Evolutionary conservation across 768 basidiomycete genomes (phyloP).

Genomic region (Trametes gibbosa): DNA sequence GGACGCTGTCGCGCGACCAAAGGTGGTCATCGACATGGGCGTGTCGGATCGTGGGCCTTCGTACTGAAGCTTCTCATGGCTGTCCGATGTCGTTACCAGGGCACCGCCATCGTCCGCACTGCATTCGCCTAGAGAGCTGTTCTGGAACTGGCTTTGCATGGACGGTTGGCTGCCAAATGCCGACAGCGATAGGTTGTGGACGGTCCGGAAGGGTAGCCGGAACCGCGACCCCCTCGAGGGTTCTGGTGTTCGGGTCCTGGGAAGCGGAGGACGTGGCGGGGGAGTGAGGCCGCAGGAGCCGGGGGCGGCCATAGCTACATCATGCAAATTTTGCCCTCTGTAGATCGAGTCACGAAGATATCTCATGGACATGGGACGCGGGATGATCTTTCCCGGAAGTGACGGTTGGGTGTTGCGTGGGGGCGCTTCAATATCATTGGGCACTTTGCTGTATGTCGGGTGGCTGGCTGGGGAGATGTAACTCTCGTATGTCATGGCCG

Average conservation of each 20-base stretch:
- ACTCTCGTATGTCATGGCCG: conserved; percentile 5
- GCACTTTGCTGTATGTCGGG: conserved; percentile 5
- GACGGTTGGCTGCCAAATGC: conserved; percentile 17
- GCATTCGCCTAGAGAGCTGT: background rate
- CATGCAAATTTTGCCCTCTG: background rate
- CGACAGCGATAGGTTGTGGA: conserved; percentile 20
- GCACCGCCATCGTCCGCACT: background rate
- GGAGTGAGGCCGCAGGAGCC: background rate
- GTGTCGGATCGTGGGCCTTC: conserved; percentile 5
- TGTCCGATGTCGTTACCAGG: background rate
- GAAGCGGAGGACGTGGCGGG: conserved; percentile 4
- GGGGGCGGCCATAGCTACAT: background rate
- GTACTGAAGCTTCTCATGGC: background rate
- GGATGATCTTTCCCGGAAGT: conserved; percentile 1
- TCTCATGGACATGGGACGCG: background rate
- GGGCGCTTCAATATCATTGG: background rate
- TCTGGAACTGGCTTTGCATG: background rate
- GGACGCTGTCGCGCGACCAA: background rate
- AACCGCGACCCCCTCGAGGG: background rate
- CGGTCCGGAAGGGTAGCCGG: background rate
- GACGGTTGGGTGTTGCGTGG: background rate
- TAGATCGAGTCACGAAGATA: background rate
- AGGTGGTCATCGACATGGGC: conserved; percentile 11
- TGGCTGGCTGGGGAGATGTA: conserved; percentile 2
- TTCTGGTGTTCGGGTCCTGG: background rate